Base-by-base conservation (phyloP, 2,329 filamentous ascomycete species). In the Lasiodiplodia citricola region DNA sequence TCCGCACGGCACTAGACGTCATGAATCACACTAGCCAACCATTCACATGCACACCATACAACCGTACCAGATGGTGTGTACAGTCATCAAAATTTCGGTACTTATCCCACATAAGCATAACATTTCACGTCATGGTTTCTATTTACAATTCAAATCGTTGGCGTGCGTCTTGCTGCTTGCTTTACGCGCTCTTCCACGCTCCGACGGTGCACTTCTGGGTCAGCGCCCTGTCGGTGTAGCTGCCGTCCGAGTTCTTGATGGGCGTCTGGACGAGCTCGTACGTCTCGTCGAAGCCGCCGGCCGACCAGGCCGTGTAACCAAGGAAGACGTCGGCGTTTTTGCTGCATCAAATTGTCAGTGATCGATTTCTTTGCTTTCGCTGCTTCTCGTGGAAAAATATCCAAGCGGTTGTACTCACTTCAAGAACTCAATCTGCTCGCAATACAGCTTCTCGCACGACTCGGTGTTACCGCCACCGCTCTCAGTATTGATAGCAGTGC, bases 401-500 rank as follows among this genome's bases (percentile, higher is more conserved):
- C n/a, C n/a, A n/a, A n/a, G n/a, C n/a, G n/a, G 6, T 31, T 11
- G 16, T 21, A 60, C 72, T 72, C 69, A 75, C 73, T 75, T 74
- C 52, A 77, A 70, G 65, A 76, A 77, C 60, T 78, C 71, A 3
- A 77, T 66, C 68, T 76, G 71, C 69, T 74, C 67, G 71, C 80
- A 82, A 21, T 79, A 69, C 58, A 75, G 72, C 66, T 74, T 71
- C 68, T 80, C 67, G 66, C 79, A 81, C 35, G 74, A 74, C 31
- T 70, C 66, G 16, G 78, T 79, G 71, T 75, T 78, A 1, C 80
- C 80, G 47, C 80, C 80, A 56, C 81, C 81, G n/a, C 78, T 79
- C 74, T 83, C 81, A 7, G 80, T 78, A 25, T 82, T 70, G 28
- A 83, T 77, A 1, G 80, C 81, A 68, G 78, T 74, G 16, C 81